Conservation (phyloP, 2,329 filamentous ascomycete species). For the Aspergillus fructus region DNA sequence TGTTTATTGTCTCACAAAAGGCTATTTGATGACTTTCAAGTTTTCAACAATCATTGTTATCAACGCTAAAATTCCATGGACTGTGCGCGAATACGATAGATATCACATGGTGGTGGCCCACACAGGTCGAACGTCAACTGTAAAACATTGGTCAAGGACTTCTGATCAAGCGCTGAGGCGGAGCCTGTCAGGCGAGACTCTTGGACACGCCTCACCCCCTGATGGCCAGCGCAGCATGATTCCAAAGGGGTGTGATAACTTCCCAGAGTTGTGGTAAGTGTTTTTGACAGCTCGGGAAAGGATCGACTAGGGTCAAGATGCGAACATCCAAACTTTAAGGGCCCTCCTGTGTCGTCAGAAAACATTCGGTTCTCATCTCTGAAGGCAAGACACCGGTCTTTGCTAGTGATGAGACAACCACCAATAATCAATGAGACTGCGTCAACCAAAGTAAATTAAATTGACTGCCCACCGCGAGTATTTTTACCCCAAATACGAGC, state of each 20-base stretch:
- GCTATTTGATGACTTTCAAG: neutral
- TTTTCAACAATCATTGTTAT: no score
- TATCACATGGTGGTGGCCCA: constrained; percentile 19
- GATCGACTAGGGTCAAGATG: constrained; percentile 20
- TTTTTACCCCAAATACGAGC: neutral
- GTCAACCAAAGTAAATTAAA: constrained; percentile 9
- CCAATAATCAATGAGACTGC: neutral
- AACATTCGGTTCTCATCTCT: neutral
- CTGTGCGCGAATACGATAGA: constrained; percentile 9
- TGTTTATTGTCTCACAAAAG: neutral
- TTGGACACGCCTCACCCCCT: constrained; percentile 16
- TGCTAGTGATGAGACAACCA: neutral
- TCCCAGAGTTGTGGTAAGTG: constrained; percentile 2
- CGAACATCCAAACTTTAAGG: neutral
- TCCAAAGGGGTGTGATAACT: constrained; percentile 5
- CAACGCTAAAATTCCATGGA: neutral
- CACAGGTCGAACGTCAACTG: constrained; percentile 11
- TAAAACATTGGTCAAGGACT: constrained; percentile 17
- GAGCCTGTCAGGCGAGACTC: constrained; percentile 17
- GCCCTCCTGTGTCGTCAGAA: neutral
- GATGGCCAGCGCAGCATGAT: constrained; percentile 2
- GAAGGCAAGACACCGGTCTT: neutral
- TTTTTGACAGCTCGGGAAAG: constrained; percentile 18
- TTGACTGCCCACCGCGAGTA: neutral
- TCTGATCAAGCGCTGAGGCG: constrained; percentile 14